phyloP scores from a whole-genome alignment of 2,329 filamentous ascomycete species.

The Fusarium chuoi region DNA sequence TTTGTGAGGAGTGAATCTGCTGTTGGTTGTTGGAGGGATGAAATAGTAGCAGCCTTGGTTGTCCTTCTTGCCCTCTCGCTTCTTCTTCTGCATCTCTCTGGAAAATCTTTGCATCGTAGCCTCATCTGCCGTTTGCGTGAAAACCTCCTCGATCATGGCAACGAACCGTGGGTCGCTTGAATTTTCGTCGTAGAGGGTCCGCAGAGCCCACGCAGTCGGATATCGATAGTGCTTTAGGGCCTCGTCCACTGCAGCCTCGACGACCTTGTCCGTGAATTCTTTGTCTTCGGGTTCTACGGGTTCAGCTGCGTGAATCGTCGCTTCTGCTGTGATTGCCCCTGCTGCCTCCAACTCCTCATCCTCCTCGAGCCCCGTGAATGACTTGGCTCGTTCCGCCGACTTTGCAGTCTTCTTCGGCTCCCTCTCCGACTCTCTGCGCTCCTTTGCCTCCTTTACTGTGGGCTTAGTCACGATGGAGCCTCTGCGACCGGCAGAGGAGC shows the following conservation, averaged over 20 bases:
- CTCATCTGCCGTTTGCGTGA: slow-evolving; percentile 64
- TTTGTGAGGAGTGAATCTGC: slow-evolving; percentile 55
- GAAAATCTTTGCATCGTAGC: slow-evolving; percentile 63
- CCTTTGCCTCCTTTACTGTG: slow-evolving; percentile 27
- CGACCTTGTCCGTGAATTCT: slow-evolving; percentile 61
- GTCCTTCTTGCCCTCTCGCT: slow-evolving; percentile 66
- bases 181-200: slow-evolving; percentile 69
- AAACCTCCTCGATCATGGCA: slow-evolving; percentile 67
- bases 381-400: slow-evolving; percentile 5
- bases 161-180: slow-evolving; percentile 62
- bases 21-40: slow-evolving; percentile 58
- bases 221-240: slow-evolving; percentile 67
- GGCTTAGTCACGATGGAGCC: slow-evolving; percentile 40
- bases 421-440: slow-evolving; percentile 19
- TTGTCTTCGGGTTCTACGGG: slow-evolving; percentile 49
- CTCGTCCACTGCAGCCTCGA: slow-evolving; percentile 68
- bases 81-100: slow-evolving; percentile 62
- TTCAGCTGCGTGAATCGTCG: slow-evolving; percentile 32
- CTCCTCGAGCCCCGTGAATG: slow-evolving; percentile 22
- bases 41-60: slow-evolving; percentile 65
- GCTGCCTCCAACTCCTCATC: slow-evolving; percentile 8
- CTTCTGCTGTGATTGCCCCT: slow-evolving; percentile 22
- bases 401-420: slow-evolving; percentile 15
- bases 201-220: slow-evolving; percentile 70
- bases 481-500: slow-evolving; percentile 37